A percentile compares a stretch with the other conserved stretches of the same genome.
Evolutionary conservation across 257 asterid genomes (phyloP).

Genomic region (Plectranthus barbatus): DNA sequence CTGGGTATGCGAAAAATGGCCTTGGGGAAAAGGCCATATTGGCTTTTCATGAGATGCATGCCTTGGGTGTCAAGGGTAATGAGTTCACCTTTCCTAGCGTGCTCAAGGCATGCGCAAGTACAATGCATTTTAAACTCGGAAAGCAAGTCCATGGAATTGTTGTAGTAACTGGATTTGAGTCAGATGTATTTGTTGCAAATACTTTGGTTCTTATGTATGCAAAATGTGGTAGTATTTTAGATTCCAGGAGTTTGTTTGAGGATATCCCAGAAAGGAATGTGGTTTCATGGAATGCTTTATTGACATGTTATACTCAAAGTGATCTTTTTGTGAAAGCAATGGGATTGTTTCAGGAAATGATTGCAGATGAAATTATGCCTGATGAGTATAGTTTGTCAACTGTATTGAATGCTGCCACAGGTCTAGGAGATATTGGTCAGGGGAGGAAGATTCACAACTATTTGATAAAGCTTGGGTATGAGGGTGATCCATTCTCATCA

Average conservation of each 20-base stretch:
- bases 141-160: constrained; percentile 59
- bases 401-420: constrained; percentile 54
- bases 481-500: constrained; percentile 51
- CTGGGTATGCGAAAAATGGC: constrained; percentile 70
- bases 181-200: constrained; percentile 62
- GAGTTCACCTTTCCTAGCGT: constrained; percentile 69
- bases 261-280: constrained; percentile 56
- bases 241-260: constrained; percentile 60
- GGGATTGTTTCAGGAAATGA: constrained; percentile 52
- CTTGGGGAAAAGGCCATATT: constrained; percentile 43
- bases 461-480: constrained; percentile 56
- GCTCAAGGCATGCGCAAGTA: constrained; percentile 62
- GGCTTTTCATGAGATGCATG: constrained; percentile 45
- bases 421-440: constrained; percentile 38
- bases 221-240: constrained; percentile 40
- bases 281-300: constrained; percentile 65
- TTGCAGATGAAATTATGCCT: constrained; percentile 43
- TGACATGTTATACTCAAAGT: constrained; percentile 44
- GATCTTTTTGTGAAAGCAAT: constrained; percentile 49
- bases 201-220: constrained; percentile 61
- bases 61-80: constrained; percentile 47
- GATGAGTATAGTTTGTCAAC: constrained; percentile 73
- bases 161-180: constrained; percentile 48
- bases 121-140: constrained; percentile 34
- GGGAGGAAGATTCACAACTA: constrained; percentile 63